Evolutionary conservation across 1,284 basidiomycete genomes (phyloP).

Genomic region (Ganoderma lingzhi): DNA sequence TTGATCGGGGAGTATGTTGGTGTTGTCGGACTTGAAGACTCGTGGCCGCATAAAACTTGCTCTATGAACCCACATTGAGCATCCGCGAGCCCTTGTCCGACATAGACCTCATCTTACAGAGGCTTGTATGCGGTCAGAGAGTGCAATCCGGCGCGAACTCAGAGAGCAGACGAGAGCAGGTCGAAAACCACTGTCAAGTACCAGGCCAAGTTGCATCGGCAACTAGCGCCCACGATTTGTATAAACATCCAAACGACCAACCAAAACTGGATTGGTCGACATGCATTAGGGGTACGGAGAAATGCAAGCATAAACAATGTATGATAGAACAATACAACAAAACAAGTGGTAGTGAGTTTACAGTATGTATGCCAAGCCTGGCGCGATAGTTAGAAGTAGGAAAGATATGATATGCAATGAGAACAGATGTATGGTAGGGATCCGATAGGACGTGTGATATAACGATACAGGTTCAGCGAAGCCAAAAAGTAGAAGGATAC

Average conservation of each 20-base stretch:
- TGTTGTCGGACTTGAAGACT: not conserved
- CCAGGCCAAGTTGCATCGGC: not conserved
- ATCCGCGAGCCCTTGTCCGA: not conserved
- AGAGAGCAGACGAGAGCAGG: not conserved
- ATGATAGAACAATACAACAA: constrained; percentile 2
- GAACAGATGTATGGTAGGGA: not conserved
- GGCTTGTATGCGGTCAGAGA: not conserved
- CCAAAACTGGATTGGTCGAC: not conserved
- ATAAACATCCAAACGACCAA: not conserved
- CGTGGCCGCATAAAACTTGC: not conserved
- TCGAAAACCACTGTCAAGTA: not conserved
- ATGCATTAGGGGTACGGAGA: not conserved
- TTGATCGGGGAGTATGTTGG: not conserved
- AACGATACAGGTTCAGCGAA: not conserved
- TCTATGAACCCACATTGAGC: constrained; percentile 27
- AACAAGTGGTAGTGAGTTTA: not conserved
- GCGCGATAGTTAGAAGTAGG: not conserved
- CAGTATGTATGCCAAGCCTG: not conserved
- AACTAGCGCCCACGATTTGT: not conserved
- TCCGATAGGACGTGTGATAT: not conserved
- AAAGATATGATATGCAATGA: not conserved
- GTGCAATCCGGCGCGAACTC: not conserved
- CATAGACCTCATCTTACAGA: constrained; percentile 17
- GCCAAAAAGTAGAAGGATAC: not conserved
- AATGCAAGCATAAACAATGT: not conserved